These are phyloP conservation scores for Scutellaria barbata DNA, from an alignment of 257 asterid genomes.

Conservation along the genomic window DNA sequence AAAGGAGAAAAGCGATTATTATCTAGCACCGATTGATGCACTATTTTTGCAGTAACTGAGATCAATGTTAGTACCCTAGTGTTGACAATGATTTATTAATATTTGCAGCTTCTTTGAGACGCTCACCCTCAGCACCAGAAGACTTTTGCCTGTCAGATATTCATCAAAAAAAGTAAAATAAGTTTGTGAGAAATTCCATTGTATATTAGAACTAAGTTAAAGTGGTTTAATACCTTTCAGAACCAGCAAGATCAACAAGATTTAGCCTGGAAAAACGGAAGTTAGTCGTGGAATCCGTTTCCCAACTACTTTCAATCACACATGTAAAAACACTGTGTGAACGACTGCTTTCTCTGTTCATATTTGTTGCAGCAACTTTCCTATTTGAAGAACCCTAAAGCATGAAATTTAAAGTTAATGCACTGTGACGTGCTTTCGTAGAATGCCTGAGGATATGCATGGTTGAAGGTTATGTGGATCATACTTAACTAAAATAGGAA, in stretches of 20 bases:
- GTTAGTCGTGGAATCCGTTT: constrained; percentile 81
- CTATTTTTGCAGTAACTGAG: constrained; percentile 15
- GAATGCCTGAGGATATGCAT: constrained; percentile 22
- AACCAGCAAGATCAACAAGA: constrained; percentile 99
- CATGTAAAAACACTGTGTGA: constrained; percentile 98
- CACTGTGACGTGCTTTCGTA: constrained; percentile 23
- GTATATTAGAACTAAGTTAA: constrained; percentile 20
- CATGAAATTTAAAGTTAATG: constrained; percentile 31
- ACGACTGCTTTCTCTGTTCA: constrained; percentile 99
- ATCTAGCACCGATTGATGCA: constrained; percentile 19
- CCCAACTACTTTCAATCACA: constrained; percentile 97
- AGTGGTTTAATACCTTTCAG: constrained; percentile 70
- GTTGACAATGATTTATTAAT: constrained; percentile 91
- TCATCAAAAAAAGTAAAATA: constrained; percentile 24
- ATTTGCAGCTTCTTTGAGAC: constrained; percentile 92
- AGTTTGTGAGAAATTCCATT: background rate
- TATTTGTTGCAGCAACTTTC: constrained; percentile 92
- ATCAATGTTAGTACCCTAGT: constrained; percentile 64
- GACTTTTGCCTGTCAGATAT: constrained; percentile 75
- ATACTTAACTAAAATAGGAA: constrained; percentile 20
- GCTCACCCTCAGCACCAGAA: constrained; percentile 99
- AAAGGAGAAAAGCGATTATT: background rate
- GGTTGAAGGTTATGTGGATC: constrained; percentile 7
- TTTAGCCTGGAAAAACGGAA: constrained; percentile 92
- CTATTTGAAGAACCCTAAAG: constrained; percentile 86